Base-by-base conservation (phyloP, 2,329 filamentous ascomycete genomes). In the Parastagonospora avenae region DNA sequence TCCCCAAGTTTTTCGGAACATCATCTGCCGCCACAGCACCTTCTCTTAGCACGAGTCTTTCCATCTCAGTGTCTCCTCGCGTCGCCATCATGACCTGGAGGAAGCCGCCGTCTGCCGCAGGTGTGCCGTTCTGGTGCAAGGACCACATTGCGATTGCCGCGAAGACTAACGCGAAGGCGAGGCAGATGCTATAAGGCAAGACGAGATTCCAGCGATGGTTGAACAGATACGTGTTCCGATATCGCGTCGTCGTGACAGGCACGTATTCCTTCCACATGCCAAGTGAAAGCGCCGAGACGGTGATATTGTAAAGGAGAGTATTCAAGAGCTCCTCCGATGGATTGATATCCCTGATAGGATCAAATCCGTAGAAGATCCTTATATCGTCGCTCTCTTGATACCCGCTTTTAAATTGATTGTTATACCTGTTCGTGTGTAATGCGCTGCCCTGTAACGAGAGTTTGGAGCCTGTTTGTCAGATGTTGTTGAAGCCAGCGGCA, bases 11-110 rank as follows among this genome's bases (percentile, higher is more conserved):
- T 11, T 33, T 30, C 12, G 42, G n/a, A 7, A 45, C n/a, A 3
- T 36, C 8, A 7, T 37, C 9, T 5, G 11, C 32, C 28, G 28
- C 24, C 15, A 36, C 14, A 11, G 12, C 14, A 14, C 32, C 14
- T 32, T 45, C 32, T 16, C 10, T 36, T 6, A 45, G 12, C 12
- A 37, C 31, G n/a, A 40, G 37, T 8, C 33, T 37, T n/a, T 53
- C 45, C 50, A 46, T 44, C 28, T 51, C 42, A 11, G 49, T 56
- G 3, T 35, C 14, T 9, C 53, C 53, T 11, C 29, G 42, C n/a
- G 49, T 56, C 10, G 53, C 31, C 38, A 46, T 47, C 53, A 56
- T 50, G 36, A 56, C 38, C 14, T 56, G 53, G 14, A 56, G 8
- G 27, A 56, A 56, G 4, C 53, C 53, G 30, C 53, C 49, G 30